These are phyloP conservation scores for Pseudogymnoascus sp. DNA, from an alignment of 2,329 filamentous ascomycete genomes.

Conservation along the genomic window DNA sequence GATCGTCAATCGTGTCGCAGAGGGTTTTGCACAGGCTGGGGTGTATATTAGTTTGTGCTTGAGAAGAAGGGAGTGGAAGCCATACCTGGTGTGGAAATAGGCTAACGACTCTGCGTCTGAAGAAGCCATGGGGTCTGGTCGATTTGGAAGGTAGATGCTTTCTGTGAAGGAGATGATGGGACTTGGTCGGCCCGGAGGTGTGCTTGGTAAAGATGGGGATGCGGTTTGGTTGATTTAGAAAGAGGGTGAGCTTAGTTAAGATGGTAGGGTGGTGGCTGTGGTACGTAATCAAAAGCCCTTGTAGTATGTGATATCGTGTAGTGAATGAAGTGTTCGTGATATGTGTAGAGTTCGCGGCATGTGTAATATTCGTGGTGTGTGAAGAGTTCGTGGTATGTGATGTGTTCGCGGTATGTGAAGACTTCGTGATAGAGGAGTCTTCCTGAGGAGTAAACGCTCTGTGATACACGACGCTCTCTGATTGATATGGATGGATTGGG, in stretches of 20 bases:
- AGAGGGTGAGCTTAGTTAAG: background rate
- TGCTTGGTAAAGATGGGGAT: background rate
- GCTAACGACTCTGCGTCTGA: background rate
- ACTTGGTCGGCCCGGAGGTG: background rate
- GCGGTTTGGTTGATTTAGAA: background rate
- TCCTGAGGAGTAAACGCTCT: background rate
- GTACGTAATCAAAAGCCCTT: background rate
- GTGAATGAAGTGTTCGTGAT: background rate
- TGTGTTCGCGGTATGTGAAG: background rate
- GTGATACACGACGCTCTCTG: background rate
- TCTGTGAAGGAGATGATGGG: background rate
- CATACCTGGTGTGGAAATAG: background rate
- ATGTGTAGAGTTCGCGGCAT: background rate
- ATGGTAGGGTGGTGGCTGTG: background rate
- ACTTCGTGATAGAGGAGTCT: background rate
- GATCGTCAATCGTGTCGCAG: slow-evolving; percentile 14
- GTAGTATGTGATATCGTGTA: background rate
- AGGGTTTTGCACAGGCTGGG: slow-evolving; percentile 14
- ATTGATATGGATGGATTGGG: background rate
- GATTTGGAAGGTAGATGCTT: background rate
- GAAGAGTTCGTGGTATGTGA: background rate
- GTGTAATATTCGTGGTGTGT: background rate
- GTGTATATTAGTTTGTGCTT: slow-evolving; percentile 2
- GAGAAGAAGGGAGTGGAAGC: background rate
- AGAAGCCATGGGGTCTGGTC: background rate